Conservation (phyloP, 2,329 filamentous ascomycete species). For the Hirsutella minnesotensis region DNA sequence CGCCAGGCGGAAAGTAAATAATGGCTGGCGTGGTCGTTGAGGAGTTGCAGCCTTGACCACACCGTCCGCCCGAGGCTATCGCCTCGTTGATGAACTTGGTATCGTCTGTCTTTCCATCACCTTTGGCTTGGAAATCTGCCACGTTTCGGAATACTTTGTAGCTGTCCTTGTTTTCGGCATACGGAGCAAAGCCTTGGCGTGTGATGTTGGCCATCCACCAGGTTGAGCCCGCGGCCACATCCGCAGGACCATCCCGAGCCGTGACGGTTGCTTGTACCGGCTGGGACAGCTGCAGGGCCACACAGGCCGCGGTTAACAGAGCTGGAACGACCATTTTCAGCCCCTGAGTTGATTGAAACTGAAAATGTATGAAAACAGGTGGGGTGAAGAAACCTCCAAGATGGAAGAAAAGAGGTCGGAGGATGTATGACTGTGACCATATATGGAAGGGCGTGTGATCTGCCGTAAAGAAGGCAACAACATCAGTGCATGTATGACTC, state of each 20-base stretch:
- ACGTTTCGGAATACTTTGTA: constrained; percentile 1
- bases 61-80: neutral
- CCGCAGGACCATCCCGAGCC: no score
- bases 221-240: neutral
- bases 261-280: no score
- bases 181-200: neutral
- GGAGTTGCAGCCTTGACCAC: constrained; percentile 58
- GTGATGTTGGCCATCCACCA: neutral
- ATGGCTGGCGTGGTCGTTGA: constrained; percentile 73
- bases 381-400: no score
- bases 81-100: constrained; percentile 1
- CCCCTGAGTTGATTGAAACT: no score
- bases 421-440: no score
- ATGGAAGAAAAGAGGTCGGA: no score
- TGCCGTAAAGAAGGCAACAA: no score
- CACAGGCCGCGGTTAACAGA: no score
- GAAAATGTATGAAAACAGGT: no score
- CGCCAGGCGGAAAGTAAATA: constrained; percentile 85
- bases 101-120: constrained; percentile 1
- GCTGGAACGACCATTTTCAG: neutral
- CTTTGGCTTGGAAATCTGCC: neutral
- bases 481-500: no score
- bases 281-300: no score
- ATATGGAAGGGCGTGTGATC: no score
- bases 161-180: neutral